Evolutionary conservation across 139 green algal species (phyloP), one percentile per base, ranked within the genome.

Genomic region (Chlorella sp.): DNA sequence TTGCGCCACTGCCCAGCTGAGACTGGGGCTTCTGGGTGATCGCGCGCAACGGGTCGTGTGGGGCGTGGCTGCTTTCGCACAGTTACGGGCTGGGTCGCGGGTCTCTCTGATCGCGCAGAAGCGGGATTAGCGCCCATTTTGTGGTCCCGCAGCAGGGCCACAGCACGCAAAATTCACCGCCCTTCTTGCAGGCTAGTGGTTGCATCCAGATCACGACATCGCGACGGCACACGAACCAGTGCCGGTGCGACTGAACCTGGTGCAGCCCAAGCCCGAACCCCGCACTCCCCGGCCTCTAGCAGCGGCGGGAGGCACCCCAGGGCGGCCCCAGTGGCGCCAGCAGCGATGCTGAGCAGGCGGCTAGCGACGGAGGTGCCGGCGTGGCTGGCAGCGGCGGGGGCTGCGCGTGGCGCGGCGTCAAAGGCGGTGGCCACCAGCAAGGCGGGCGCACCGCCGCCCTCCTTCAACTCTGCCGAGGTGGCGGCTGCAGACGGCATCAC

Each of bases 401-500:
- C 64, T 26, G 39, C 66, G 9, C 84, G 64, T 26, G 68, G 66
- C 14, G 84, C 84, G 28, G 66, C 84, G 12, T 48, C 24, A 37
- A 76, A 76, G 68, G 84, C 82, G n/a, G 75, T 81, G 71, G 71
- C 71, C 78, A 87, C 61, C 48, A 48, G 36, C n/a, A 86, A 86
- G 82, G 48, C 82, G 30, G 68, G 82, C 53, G 75, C 75, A 0
- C 75, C 75, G 15, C 34, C 75, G 2, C 75, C 48, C 26, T 37
- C n/a, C n/a, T n/a, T n/a, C n/a, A n/a, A n/a, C n/a, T n/a, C 78
- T 37, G 34, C 75, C 24, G 75, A 81, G 34, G n/a, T 81, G 34
- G 75, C 15, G 15, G 34, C 34, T 28, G 32, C 61, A 0, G 84
- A 88, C 32, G 83, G 83, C 64, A 88, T 81, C 66, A 88, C 84